A percentile compares a stretch with the other conserved stretches of the same genome.
Evolutionary conservation across 768 basidiomycete species (phyloP).

Genomic region (Mycena alexandri): DNA sequence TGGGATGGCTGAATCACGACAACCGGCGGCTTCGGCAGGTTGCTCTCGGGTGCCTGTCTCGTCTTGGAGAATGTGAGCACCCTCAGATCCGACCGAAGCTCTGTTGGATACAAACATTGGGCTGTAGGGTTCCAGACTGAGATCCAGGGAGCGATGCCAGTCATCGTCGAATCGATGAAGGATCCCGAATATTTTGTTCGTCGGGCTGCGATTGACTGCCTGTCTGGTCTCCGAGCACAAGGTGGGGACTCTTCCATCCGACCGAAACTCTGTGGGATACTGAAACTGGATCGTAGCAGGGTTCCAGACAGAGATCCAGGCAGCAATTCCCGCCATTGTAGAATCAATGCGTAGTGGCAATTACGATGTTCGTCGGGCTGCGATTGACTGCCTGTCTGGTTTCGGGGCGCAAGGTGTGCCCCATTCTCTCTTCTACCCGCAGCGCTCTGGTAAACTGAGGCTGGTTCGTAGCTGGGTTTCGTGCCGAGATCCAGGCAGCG

Average conservation of each 20-base stretch:
- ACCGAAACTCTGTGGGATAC: too few species aligned
- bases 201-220: too few species aligned
- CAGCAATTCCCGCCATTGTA: background rate
- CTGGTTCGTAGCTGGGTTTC: background rate
- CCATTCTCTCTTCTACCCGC: background rate
- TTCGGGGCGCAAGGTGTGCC: constrained; percentile 4
- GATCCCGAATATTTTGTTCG: too few species aligned
- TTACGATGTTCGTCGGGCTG: background rate
- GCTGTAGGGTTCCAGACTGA: too few species aligned
- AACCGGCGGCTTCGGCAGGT: constrained; percentile 12
- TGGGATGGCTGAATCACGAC: constrained; percentile 6
- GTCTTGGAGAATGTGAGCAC: too few species aligned
- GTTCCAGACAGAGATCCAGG: background rate
- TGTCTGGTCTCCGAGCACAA: too few species aligned
- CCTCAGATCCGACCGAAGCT: too few species aligned
- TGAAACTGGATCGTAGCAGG: background rate
- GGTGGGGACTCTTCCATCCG: too few species aligned
- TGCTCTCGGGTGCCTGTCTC: constrained; percentile 6
- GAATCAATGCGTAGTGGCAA: background rate
- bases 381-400: background rate
- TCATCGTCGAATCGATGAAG: too few species aligned
- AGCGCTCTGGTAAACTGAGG: background rate
- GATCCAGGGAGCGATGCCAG: too few species aligned
- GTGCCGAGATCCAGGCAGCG: background rate
- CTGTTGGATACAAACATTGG: too few species aligned